Conservation (phyloP, 108 stramenopile genomes). For the Asterionellopsis glacialis region DNA sequence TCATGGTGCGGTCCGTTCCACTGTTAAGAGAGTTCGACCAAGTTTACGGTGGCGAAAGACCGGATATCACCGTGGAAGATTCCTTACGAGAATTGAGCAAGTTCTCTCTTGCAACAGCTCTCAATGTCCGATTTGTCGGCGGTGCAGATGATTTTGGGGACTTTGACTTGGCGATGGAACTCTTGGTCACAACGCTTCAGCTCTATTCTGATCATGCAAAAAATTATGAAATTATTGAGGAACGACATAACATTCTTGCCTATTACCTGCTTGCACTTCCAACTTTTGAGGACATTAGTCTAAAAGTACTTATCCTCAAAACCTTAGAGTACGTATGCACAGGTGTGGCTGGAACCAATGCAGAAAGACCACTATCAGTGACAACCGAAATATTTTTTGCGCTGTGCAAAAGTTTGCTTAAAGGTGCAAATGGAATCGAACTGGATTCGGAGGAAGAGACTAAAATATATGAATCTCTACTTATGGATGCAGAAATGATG, state of each 20-base stretch:
- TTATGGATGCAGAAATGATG: conserved; percentile 74
- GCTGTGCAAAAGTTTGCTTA: conserved; percentile 67
- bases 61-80: conserved; percentile 23
- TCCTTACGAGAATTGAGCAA: conserved; percentile 34
- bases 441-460: conserved; percentile 23
- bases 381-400: conserved; percentile 78
- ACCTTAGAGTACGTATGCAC: conserved; percentile 91
- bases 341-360: conserved; percentile 65
- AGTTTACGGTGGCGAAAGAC: conserved; percentile 41
- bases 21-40: conserved; percentile 49
- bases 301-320: conserved; percentile 88
- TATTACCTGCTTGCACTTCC: conserved; percentile 83
- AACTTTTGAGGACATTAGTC: conserved; percentile 71
- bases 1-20: conserved; percentile 65
- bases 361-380: conserved; percentile 64
- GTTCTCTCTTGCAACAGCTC: conserved; percentile 42
- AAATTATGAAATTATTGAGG: conserved; percentile 87
- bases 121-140: conserved; percentile 30
- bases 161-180: conserved; percentile 39
- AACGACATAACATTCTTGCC: conserved; percentile 65
- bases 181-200: conserved; percentile 79
- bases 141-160: conserved; percentile 1
- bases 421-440: conserved; percentile 12
- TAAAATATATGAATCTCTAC: conserved; percentile 20
- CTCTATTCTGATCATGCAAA: conserved; percentile 88